Base-by-base conservation (phyloP, 2,329 filamentous ascomycete genomes). In the Botryotinia globosa region DNA sequence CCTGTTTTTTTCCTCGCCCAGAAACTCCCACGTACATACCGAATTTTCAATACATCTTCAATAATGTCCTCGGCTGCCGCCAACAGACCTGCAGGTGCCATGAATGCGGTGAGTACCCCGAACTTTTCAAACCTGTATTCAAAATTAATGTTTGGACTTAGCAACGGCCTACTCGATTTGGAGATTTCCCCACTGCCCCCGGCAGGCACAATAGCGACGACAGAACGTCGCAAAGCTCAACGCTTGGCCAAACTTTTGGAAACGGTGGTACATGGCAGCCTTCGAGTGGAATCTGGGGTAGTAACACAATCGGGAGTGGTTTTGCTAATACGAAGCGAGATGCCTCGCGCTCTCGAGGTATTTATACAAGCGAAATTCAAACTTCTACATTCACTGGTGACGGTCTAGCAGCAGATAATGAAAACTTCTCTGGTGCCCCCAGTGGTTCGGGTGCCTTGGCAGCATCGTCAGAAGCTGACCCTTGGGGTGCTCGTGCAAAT, bases 401-500 rank as follows among this genome's bases (percentile, higher is more conserved):
- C 34, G 34, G 68, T 51, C 59, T 70, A 74, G 72, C 75, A 82
- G 82, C 81, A 73, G 81, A 80, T 32, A 82, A 82, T 51, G 83
- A 85, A 63, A 76, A 80, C 37, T 83, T 83, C 44, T 77, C 81
- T 56, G 86, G 88, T 76, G 85, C 84, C 71, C 88, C 90, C 78
- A 90, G 89, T 5, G 92, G 91, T 66, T 93, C 91, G 9, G 87
- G 89, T 74, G 91, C 91, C 73, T 84, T 94, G 56, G 85, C 92
- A 74, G 86, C 88, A 62, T 88, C 89, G 59, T 92, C 91, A 16
- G 90, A 93, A 78, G 87, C 88, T 29, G 90, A 92, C 76, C 84
- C 85, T 64, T 92, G 90, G 89, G 81, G 78, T 74, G 82, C 81
- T 69, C 84, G 84, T 63, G 82, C 84, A 69, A 85, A 83, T 75